Base-by-base conservation (phyloP, 2,329 filamentous ascomycete species). In the Pseudocercospora vitis region DNA sequence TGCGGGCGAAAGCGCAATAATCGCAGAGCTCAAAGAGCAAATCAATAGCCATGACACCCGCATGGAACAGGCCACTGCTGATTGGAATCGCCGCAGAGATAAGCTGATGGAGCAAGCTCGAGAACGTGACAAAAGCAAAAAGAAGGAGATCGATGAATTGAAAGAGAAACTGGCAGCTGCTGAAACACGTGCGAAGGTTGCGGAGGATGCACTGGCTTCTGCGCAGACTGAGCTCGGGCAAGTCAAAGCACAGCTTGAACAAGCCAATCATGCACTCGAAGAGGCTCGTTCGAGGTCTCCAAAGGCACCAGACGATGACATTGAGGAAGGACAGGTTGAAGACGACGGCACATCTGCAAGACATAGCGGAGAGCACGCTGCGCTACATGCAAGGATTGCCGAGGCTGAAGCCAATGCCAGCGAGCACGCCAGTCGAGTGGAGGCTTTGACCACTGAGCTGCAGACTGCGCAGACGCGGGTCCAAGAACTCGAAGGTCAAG, bases 241-340 rank as follows among this genome's bases (percentile, higher is more conserved):
- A 24, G 29, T 54, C 14, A 64, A 64, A 28, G 40, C 49, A 32
- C 84, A 91, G 64, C 74, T 95, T 9, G 78, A 85, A 48, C 74
- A 77, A 7, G 81, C 80, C 1, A 80, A 83, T 51, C 74, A 79
- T 4, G 84, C 90, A 63, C 78, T 87, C 39, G 87, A 90, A 51
- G 76, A 82, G 56, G 81, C 83, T 7, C 69, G 81, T 28, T 74
- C 77, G 21, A 72, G 73, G 39, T 68, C 73, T 4, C 2, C 57
- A 29, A 63, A 58, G 49, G 19, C 52, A 19, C n/a, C 53, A 56
- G 42, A 40, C 69, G 59, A 67, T 26, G 58, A 57, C 44, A 24
- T 48, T 7, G 80, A 84, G 60, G 77, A 81, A 55, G 76, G 74
- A 9, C 72, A 78, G 49, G 64, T 76, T 24, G 65, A 71, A 23